A percentile compares a stretch with the other conserved stretches of the same genome.
These are phyloP conservation scores for Cenchrus purpureus DNA, from an alignment of 176 grass and related monocot species.

Conservation along the genomic window DNA sequence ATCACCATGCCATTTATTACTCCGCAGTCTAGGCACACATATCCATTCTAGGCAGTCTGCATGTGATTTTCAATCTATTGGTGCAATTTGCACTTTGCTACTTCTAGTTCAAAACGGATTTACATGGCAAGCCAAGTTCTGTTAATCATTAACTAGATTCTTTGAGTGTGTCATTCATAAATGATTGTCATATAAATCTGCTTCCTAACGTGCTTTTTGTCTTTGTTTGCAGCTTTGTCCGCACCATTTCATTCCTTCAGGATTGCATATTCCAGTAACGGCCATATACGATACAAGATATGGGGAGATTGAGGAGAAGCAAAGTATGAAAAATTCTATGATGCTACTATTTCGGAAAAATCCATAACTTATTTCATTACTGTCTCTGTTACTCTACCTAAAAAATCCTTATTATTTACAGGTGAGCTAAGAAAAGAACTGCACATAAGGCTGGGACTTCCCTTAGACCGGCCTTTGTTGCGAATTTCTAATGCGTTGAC, in stretches of 20 bases:
- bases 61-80: constrained; percentile 9
- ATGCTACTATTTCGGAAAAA: constrained; percentile 4
- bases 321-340: constrained; percentile 54
- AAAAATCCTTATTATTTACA: constrained; percentile 33
- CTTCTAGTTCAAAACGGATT: neutral
- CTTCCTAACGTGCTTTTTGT: constrained; percentile 12
- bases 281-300: constrained; percentile 90
- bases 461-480: constrained; percentile 86
- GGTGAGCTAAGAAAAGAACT: constrained; percentile 85
- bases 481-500: constrained; percentile 75
- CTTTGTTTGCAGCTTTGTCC: constrained; percentile 64
- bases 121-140: constrained; percentile 8
- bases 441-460: constrained; percentile 78
- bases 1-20: neutral
- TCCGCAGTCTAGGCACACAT: neutral
- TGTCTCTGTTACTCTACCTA: constrained; percentile 1
- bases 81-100: neutral
- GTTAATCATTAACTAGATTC: neutral
- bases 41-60: neutral
- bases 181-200: constrained; percentile 23
- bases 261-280: constrained; percentile 77
- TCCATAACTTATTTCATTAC: constrained; percentile 8
- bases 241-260: constrained; percentile 82
- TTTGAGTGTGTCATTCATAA: neutral
- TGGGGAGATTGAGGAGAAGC: constrained; percentile 92